These are phyloP conservation scores for Apiospora hydei DNA, from an alignment of 2,329 filamentous ascomycete genomes.

Conservation along the genomic window DNA sequence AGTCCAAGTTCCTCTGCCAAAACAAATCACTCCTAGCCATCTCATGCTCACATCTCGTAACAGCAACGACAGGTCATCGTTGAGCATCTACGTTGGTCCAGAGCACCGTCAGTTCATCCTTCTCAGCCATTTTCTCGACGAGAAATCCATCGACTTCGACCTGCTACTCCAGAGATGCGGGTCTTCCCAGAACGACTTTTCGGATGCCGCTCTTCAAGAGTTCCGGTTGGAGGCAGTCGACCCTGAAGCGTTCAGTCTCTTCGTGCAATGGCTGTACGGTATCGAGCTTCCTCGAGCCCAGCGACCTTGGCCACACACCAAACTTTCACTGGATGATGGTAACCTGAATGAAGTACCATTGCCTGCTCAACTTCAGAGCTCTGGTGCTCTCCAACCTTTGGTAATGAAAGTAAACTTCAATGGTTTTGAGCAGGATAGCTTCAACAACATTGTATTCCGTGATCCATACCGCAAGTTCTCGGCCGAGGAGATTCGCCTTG, in stretches of 20 bases:
- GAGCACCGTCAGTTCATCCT: not conserved
- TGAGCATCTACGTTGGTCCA: not conserved
- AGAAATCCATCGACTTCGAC: not conserved
- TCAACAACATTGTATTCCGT: not conserved
- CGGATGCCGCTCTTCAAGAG: not conserved
- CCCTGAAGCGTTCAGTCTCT: conserved; percentile 20
- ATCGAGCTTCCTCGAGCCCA: not conserved
- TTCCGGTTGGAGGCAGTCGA: not conserved
- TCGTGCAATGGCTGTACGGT: conserved; percentile 11
- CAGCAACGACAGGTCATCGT: not conserved
- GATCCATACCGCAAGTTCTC: not conserved
- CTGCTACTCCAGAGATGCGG: not conserved
- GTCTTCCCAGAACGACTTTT: too few relatives aligned
- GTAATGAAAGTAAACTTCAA: not conserved
- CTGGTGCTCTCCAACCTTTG: not conserved
- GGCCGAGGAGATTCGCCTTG: conserved; percentile 6
- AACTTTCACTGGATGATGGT: not conserved
- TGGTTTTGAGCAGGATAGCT: not conserved
- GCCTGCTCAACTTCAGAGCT: not conserved
- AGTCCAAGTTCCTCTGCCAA: not conserved
- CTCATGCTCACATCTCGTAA: not conserved
- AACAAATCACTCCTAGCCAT: too few relatives aligned
- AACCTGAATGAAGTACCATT: not conserved
- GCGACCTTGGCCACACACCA: not conserved
- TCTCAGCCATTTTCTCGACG: not conserved